Percentiles rank a stretch among this genome's conserved stretches.
Evolutionary conservation across 2,329 filamentous ascomycete genomes (phyloP).

Genomic region (Stachybotrys chlorohalonatus): DNA sequence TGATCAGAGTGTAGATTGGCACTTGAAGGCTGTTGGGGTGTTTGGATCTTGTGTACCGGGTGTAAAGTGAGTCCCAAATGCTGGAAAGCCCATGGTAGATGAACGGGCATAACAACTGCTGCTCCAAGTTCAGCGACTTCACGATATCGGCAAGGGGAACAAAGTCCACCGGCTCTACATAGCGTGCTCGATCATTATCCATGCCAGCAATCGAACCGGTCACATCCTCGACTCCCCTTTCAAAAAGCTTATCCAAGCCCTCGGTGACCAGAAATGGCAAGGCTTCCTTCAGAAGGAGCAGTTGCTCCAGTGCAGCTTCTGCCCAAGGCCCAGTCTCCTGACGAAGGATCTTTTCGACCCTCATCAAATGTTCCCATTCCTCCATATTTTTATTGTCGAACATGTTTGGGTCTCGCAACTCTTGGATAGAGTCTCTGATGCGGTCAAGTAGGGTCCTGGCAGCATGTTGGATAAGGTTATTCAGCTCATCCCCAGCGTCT

Average conservation of each 20-base stretch:
- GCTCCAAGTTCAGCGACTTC: constrained; percentile 15
- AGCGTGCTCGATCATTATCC: constrained; percentile 26
- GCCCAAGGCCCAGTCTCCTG: constrained; percentile 1
- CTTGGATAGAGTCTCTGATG: constrained; percentile 18
- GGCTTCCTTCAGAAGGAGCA: constrained; percentile 13
- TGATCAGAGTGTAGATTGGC: constrained; percentile 1
- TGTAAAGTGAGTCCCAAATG: background rate
- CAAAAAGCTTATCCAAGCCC: constrained; percentile 4
- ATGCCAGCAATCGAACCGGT: constrained; percentile 6
- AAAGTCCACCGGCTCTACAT: constrained; percentile 22
- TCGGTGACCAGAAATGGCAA: constrained; percentile 8
- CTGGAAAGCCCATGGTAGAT: background rate
- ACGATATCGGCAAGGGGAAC: constrained; percentile 13
- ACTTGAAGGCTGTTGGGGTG: background rate
- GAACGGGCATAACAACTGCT: constrained; percentile 14
- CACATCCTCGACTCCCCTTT: background rate
- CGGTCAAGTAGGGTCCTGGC: constrained; percentile 42
- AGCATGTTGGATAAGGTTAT: constrained; percentile 50
- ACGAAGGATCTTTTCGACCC: constrained; percentile 12
- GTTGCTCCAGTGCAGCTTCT: constrained; percentile 5
- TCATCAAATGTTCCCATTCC: constrained; percentile 23
- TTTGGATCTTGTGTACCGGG: background rate
- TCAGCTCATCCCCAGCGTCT: constrained; percentile 41
- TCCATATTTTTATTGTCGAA: constrained; percentile 17
- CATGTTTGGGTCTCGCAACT: constrained; percentile 22